Evolutionary conservation across 208 protist genomes (phyloP).

Genomic region (Trypanosoma grayi): DNA sequence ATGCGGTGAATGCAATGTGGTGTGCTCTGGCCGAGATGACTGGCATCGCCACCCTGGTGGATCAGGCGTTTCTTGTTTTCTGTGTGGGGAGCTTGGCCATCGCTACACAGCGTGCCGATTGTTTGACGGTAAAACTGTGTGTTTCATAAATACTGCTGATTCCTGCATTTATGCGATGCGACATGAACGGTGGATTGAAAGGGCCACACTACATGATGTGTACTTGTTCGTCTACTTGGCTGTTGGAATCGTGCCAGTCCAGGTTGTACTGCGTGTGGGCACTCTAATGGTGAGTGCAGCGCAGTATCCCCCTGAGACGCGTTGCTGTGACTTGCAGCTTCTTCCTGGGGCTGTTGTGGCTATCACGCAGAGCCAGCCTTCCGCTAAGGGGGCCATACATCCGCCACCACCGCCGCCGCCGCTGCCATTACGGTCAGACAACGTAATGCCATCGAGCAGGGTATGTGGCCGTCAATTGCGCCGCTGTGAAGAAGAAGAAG

Average conservation of each 20-base stretch:
- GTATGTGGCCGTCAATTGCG: not conserved
- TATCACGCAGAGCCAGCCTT: slow-evolving; percentile 1
- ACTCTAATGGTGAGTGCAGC: not conserved
- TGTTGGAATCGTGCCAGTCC: slow-evolving; percentile 12
- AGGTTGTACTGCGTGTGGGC: slow-evolving; percentile 11
- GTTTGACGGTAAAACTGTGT: slow-evolving; percentile 32
- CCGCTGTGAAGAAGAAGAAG: not conserved
- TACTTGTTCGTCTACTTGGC: slow-evolving; percentile 29
- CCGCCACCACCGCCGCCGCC: not conserved
- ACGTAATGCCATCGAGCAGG: not conserved
- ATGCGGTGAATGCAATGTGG: not conserved
- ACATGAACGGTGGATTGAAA: slow-evolving; percentile 27
- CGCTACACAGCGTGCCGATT: slow-evolving; percentile 37
- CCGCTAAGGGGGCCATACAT: not conserved
- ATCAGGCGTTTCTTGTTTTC: slow-evolving; percentile 24
- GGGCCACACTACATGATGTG: slow-evolving; percentile 32
- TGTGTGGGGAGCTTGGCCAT: slow-evolving; percentile 39
- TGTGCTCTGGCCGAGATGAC: too few relatives aligned
- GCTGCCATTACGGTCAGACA: not conserved
- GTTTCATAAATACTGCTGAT: slow-evolving; percentile 30
- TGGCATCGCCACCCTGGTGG: not conserved
- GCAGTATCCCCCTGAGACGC: slow-evolving; percentile 12
- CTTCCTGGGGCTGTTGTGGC: slow-evolving; percentile 35
- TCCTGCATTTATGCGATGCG: slow-evolving; percentile 37
- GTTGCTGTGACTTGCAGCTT: slow-evolving; percentile 31